Base-by-base conservation (phyloP, 306 rosid genomes). In the Quercus aquifolioides region DNA sequence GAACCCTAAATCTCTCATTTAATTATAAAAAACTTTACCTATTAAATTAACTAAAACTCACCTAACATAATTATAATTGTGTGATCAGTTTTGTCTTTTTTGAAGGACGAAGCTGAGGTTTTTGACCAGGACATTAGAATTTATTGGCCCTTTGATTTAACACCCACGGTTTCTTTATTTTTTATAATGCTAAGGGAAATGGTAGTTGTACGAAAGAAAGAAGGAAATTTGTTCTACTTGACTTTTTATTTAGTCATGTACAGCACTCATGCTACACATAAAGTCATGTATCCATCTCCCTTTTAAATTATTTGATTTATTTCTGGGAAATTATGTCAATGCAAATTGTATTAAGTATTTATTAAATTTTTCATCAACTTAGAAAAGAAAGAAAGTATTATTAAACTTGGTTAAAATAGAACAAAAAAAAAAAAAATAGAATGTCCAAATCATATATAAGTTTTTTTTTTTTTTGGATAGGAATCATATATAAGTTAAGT, bases 1-100 rank as follows among this genome's bases (percentile, higher is more conserved):
- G 0, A 31, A 31, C 1, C 5, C 0, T 4, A 31, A 4, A 31
- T 31, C 0, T 31, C 0, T 31, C 4, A 4, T 31, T 31, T 31
- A 31, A 4, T 0, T 0, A 31, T 4, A 0, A 31, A 31, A 31
- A 0, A 4, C 0, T 4, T 31, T 31, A 30, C 5, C 4, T 3
- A 30, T 30, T 30, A 30, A 30, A 0, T 4, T 30, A 30, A 30
- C 1, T 30, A 30, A 30, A 30, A 30, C 5, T 5, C 1, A 3
- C 33, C 0, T 3, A 30, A 30, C 3, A 33, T 5, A 33, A 2
- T 38, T 7, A 38, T 7, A 38, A 7, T 38, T 7, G 11, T 38
- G 11, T 38, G 3, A 7, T 38, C 46, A 38, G 46, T 38, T 12
- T 11, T 12, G 54, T 49, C 54, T 49, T 49, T 49, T 10, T 12